A percentile compares a stretch with the other conserved stretches of the same genome.
Conservation (phyloP, 129 eudicot genomes). For the Dittrichia graveolens region DNA sequence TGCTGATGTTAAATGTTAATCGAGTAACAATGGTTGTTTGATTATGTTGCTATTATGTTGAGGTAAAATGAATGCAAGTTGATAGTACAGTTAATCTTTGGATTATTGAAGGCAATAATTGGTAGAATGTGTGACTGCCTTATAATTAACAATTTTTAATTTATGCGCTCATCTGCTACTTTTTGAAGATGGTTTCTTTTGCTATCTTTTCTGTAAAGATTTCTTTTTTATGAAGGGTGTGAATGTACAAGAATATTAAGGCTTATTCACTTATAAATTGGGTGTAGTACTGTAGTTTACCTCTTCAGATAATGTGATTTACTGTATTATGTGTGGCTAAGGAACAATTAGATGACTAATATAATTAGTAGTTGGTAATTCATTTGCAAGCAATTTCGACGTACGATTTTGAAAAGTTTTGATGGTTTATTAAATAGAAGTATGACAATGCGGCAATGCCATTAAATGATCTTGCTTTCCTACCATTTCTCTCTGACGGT, state of each 20-base stretch:
- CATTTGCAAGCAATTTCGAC: background rate
- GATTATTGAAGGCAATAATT: no score
- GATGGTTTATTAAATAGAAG: background rate
- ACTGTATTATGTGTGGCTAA: slow-evolving; percentile 2
- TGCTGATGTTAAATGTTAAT: no score
- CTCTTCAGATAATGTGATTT: background rate
- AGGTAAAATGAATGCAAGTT: no score
- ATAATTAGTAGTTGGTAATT: background rate
- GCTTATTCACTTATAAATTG: background rate
- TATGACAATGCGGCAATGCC: background rate
- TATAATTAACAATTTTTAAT: no score
- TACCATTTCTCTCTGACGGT: background rate
- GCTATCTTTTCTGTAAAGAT: background rate
- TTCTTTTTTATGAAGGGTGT: background rate
- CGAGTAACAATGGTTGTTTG: no score
- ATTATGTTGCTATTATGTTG: no score
- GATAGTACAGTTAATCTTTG: no score
- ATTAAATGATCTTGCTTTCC: background rate
- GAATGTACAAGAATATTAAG: background rate
- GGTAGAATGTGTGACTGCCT: background rate
- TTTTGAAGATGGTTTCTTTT: background rate
- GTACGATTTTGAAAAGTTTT: background rate
- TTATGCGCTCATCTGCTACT: background rate
- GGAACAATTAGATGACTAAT: background rate
- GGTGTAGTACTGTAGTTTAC: slow-evolving; percentile 5